These are phyloP conservation scores for Protomyces arabidopsidicola DNA, from an alignment of 1,139 yeast genomes.

Conservation along the genomic window DNA sequence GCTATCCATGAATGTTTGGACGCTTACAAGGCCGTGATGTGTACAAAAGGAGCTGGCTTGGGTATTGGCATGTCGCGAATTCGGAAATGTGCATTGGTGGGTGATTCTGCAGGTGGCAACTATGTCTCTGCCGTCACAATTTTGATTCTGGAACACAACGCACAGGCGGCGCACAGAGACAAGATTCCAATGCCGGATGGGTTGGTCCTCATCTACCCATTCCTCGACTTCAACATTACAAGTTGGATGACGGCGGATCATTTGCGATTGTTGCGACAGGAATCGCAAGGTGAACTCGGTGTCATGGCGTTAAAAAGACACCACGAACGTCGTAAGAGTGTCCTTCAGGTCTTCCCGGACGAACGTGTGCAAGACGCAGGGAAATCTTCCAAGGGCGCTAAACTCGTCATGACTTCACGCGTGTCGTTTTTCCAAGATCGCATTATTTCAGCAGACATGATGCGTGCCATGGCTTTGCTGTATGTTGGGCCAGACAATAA, in stretches of 20 bases:
- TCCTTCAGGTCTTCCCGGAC: constrained; percentile 20
- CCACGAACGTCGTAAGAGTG: constrained; percentile 22
- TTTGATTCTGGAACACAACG: constrained; percentile 30
- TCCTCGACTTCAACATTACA: constrained; percentile 35
- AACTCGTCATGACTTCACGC: constrained; percentile 36
- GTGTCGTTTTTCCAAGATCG: constrained; percentile 35
- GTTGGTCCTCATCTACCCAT: constrained; percentile 35
- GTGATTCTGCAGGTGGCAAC: constrained; percentile 37
- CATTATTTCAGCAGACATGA: constrained; percentile 35
- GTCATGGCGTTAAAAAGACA: constrained; percentile 19
- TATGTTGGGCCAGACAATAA: constrained; percentile 35
- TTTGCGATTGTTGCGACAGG: constrained; percentile 32
- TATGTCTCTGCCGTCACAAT: constrained; percentile 34
- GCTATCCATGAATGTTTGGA: constrained; percentile 49
- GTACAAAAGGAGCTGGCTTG: constrained; percentile 33
- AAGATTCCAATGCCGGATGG: constrained; percentile 33
- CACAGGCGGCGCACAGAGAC: background rate
- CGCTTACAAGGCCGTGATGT: constrained; percentile 36
- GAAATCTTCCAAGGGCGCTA: constrained; percentile 8
- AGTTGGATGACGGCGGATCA: constrained; percentile 35
- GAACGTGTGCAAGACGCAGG: background rate
- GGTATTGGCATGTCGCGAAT: constrained; percentile 33
- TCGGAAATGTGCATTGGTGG: constrained; percentile 33
- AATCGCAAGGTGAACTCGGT: constrained; percentile 32
- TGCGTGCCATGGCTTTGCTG: constrained; percentile 35